Base-by-base conservation (phyloP, 2,329 filamentous ascomycete species). In the Xylariaceae sp. region DNA sequence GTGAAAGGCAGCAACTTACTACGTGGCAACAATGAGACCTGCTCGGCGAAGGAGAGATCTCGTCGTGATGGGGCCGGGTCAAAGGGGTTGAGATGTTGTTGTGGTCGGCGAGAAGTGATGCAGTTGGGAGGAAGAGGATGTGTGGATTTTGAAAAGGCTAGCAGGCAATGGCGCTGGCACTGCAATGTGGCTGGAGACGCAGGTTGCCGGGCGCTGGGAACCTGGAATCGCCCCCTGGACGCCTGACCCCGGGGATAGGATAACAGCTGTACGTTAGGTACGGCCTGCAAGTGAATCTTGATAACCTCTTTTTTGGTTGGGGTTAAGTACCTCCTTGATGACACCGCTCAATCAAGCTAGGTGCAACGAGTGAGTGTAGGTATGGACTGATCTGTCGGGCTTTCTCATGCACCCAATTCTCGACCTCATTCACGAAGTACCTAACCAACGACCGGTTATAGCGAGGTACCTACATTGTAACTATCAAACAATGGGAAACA, bases 41-140 rank as follows among this genome's bases (percentile, higher is more conserved):
- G 66, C 66, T 68, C 66, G 56, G 59, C 59, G 62, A 65, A 66
- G 56, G 66, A 66, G 66, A 67, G 66, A 68, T 66, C 63, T 66
- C 54, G 63, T 59, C 58, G 61, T 61, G 61, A 63, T 63, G 61
- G 50, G 62, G 49, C 51, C 22, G 56, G 59, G 63, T 66, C 60
- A 60, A 63, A 61, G 60, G 58, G 61, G 51, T 46, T 61, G 63
- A 60, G 52, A 59, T 60, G 60, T 57, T 54, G 57, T 55, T 58
- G 58, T 52, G 45, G 55, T 56, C 45, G 52, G 54, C 55, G 60
- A 59, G 50, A 62, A 63, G 63, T 62, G 59, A 61, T 64, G 62
- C 60, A 60, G 65, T 64, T 64, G 63, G 65, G 66, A 67, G 65
- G 66, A 65, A 63, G 61, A 60, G 63, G 60, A 62, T 57, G 53